Percentiles rank a stretch among this genome's conserved stretches.
Evolutionary conservation across 2,329 filamentous ascomycete species (phyloP).

Genomic region (Moelleriella libera): DNA sequence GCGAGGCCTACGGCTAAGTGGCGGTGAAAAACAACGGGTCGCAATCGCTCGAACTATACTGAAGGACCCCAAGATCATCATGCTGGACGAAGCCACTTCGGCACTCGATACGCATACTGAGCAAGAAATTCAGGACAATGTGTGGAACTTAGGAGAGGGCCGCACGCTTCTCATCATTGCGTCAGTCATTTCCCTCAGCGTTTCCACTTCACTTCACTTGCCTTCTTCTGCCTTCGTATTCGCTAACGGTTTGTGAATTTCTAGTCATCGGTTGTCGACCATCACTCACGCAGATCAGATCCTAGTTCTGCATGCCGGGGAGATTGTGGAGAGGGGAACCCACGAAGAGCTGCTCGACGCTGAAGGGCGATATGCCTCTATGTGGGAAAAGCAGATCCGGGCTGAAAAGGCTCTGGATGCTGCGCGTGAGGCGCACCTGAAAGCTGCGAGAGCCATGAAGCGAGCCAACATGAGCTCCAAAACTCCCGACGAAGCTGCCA

Average conservation of each 20-base stretch:
- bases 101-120: slow-evolving; percentile 86
- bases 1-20: slow-evolving; percentile 72
- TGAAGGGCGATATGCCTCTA: slow-evolving; percentile 62
- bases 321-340: slow-evolving; percentile 63
- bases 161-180: slow-evolving; percentile 94
- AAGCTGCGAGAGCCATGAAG: slow-evolving; percentile 23
- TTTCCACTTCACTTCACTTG: too few species aligned
- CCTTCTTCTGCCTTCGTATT: slow-evolving; percentile 8
- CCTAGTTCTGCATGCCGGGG: slow-evolving; percentile 62
- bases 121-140: slow-evolving; percentile 79
- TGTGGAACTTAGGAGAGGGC: slow-evolving; percentile 67
- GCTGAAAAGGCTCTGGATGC: slow-evolving; percentile 48
- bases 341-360: slow-evolving; percentile 61
- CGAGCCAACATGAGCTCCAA: slow-evolving; percentile 33
- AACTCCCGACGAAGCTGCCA: slow-evolving; percentile 22
- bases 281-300: slow-evolving; percentile 82
- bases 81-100: slow-evolving; percentile 86
- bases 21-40: slow-evolving; percentile 86
- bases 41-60: slow-evolving; percentile 88
- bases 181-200: slow-evolving; percentile 29
- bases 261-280: slow-evolving; percentile 64
- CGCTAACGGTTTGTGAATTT: not conserved
- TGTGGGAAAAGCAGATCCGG: slow-evolving; percentile 83
- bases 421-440: slow-evolving; percentile 20
- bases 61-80: slow-evolving; percentile 82